Base-by-base conservation (phyloP, 768 basidiomycete species). In the Lactarius deliciosus region DNA sequence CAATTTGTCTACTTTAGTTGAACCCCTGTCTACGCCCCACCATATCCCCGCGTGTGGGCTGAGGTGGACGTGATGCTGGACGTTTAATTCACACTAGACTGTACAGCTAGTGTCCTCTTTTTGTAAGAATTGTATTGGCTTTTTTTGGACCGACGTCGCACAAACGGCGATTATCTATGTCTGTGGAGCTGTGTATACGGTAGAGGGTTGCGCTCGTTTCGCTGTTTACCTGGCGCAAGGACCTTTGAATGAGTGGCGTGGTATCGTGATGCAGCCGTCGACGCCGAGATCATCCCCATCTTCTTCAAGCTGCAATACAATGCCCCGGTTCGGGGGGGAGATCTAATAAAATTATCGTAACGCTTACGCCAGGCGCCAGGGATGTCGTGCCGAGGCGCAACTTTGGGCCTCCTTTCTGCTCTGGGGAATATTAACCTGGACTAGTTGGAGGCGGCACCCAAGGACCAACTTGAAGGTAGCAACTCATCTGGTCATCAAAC, bases 1-100 rank as follows among this genome's bases (percentile, higher is more conserved):
- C 38, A 20, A 41, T 34, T 47, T 54, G 25, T 41, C 22, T 64
- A 47, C 57, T 47, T 58, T 66, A 61, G 34, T 43, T 13, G 38
- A 58, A 45, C 9, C 43, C 50, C 32, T 7, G 34, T n/a, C 15
- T 58, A 25, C 18, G 56, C 32, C 32, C 62, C 50, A 34, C 40
- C 32, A 47, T 38, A 45, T 47, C 43, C 34, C 62, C 58, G 22
- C 5, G 9, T 5, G 58, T 53, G 22, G 66, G n/a, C 15, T 53
- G 38, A 40, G 18, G 54, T 32, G 61, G 38, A 22, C 47, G 56
- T 57, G 9, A 28, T 58, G 11, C 30, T 38, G 41, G 47, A 32
- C 22, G 25, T 54, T 36, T 57, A 50, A 59, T 63, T 30, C 36
- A 43, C 25, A 40, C 41, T 67, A 63, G 61, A 67, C 41, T 36